These are phyloP conservation scores for Rhododendron mucronatum DNA, from an alignment of 148 eudicot species.

Conservation along the genomic window DNA sequence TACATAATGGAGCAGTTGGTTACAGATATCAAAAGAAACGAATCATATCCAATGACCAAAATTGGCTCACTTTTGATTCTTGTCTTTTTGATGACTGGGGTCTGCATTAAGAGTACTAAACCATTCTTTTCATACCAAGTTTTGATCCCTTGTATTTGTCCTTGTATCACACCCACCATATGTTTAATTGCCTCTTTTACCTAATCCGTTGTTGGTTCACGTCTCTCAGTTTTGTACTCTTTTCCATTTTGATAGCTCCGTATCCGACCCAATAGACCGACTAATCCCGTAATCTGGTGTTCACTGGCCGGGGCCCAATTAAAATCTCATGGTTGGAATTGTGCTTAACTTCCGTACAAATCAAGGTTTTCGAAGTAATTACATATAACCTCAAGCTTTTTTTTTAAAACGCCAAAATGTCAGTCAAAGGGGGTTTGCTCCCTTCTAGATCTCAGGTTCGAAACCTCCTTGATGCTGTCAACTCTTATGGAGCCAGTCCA, in stretches of 20 bases:
- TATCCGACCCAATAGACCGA: background rate
- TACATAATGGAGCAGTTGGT: background rate
- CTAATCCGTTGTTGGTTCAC: background rate
- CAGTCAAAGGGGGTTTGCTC: background rate
- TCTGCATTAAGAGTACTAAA: background rate
- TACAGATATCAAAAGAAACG: background rate
- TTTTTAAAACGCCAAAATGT: background rate
- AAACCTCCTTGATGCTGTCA: background rate
- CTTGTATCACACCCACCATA: background rate
- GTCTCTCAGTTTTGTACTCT: background rate
- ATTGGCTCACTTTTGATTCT: background rate
- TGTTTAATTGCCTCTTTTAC: background rate
- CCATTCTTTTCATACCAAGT: background rate
- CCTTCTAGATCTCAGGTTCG: background rate
- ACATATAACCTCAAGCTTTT: background rate
- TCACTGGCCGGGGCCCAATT: background rate
- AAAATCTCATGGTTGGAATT: background rate
- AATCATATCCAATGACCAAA: background rate
- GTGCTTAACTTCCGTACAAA: background rate
- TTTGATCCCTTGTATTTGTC: conserved; percentile 4
- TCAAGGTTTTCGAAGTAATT: background rate
- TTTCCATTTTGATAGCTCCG: background rate
- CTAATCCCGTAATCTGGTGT: background rate
- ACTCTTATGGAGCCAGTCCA: background rate
- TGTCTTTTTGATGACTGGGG: background rate